Evolutionary conservation across 495 filamentous ascomycete genomes (phyloP), one percentile per base, ranked within the genome.

Genomic region (Chaetomidium leptoderma): DNA sequence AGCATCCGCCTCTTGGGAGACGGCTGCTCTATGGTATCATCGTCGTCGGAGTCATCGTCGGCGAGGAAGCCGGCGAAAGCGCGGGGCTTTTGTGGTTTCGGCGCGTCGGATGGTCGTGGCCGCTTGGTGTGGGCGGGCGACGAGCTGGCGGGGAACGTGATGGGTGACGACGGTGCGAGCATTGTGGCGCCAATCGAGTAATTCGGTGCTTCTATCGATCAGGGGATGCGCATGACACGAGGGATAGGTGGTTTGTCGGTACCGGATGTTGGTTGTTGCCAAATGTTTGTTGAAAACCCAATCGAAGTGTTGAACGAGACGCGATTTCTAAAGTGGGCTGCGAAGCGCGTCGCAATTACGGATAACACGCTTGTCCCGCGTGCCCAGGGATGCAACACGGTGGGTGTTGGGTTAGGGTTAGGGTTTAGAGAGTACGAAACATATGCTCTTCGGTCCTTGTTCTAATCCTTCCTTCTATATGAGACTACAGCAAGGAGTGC

Each of bases 121-220:
- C 63, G 60, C 65, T 83, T 86, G 51, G 73, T 68, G 29, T 49
- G 48, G 24, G 70, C 67, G 8, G 81, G 78, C 7, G 79, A 76
- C 0, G 82, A 81, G 60, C 76, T 82, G n/a, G 73, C 67, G 1
- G 85, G 83, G 58, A 81, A 82, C 23, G 68, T 66, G 23, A 82
- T 70, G 5, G 85, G 84, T 0, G 86, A 87, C 4, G 86, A 88
- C 8, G 84, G 79, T 19, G 83, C 48, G 16, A 64, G 30, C 67
- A 69, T 67, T 30, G 55, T 59, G 52, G 24, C 33, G 10, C 21
- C 10, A 24, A 32, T 51, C 11, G 35, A 39, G n/a, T n/a, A n/a
- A n/a, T n/a, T n/a, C 36, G 36, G 16, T 39, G 16, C 8, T n/a
- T 14, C 3, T 13, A n/a, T 39, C 16, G 9, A 11, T 39, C 36